Evolutionary conservation across 1,139 yeast species (phyloP), one percentile per base, ranked within the genome.

Genomic region (Diutina siamensis): DNA sequence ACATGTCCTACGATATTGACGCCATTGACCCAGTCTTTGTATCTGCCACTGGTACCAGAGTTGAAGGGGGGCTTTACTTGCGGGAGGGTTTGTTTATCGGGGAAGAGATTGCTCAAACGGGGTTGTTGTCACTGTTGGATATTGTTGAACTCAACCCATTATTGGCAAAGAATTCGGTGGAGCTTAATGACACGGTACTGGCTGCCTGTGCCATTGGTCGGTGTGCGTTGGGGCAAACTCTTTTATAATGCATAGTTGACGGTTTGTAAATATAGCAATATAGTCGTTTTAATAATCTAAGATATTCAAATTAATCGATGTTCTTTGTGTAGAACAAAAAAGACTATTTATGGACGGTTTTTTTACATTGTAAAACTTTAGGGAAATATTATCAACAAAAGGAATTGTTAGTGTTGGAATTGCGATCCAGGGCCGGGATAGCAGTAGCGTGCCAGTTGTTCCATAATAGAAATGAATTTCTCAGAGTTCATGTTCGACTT

Each of bases 21-120:
- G 97, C 97, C 42, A 81, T 92, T 52, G 98, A 92, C 64, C 98
- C 98, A 45, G 73, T 80, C 51, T 87, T 72, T 59, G 97, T 94
- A 15, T 97, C 97, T 28, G 95, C 97, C 36, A 92, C 98, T 1
- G 98, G 98, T 48, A 92, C 98, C 1, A 89, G 97, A 48, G 98
- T 92, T 18, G 82, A 95, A 61, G 97, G 97, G 51, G 98, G 98
- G 3, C 72, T 92, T 52, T 82, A 96, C 7, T 74, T 92, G 64
- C 77, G 98, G 67, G 98, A 92, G 66, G 97, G 96, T 44, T 75
- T 94, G 59, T 92, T 83, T 61, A 67, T 92, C 47, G 94, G 92
- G 50, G 98, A 92, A 66, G 94, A 94, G 52, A 69, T 89, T 41
- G 96, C 97, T 10, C 87, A 80, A 57, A 78, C 94, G 35, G 96